These are phyloP conservation scores for Heritiera littoralis DNA, from an alignment of 345 rosid genomes.

Conservation along the genomic window DNA sequence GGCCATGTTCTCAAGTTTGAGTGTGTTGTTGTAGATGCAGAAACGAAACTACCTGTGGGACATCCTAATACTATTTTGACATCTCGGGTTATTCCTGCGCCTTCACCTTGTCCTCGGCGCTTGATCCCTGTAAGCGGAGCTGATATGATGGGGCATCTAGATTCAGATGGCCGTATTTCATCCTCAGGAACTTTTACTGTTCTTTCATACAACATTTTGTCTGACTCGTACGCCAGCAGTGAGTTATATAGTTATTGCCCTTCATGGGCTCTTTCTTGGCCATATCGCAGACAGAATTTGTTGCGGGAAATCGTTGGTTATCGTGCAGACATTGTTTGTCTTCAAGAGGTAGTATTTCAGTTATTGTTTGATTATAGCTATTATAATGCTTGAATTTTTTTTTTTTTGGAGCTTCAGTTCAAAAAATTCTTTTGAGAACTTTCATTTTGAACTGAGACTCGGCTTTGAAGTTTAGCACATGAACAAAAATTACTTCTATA, in stretches of 20 bases:
- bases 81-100: conserved; percentile 98
- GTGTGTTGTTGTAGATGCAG: conserved; percentile 85
- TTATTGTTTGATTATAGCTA: conserved; percentile 7
- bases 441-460: not conserved
- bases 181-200: conserved; percentile 85
- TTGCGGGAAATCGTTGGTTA: conserved; percentile 89
- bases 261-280: conserved; percentile 98
- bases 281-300: conserved; percentile 90
- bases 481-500: not conserved
- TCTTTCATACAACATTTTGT: conserved; percentile 90
- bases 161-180: conserved; percentile 64
- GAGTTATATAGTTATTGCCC: conserved; percentile 92
- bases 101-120: conserved; percentile 87
- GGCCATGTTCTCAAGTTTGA: conserved; percentile 94
- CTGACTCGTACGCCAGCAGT: conserved; percentile 73
- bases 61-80: conserved; percentile 64
- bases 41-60: conserved; percentile 68
- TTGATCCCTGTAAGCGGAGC: conserved; percentile 71
- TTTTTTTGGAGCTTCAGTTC: not conserved
- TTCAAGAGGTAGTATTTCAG: conserved; percentile 71
- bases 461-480: not conserved
- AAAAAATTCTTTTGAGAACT: not conserved
- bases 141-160: conserved; percentile 63
- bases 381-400: not conserved
- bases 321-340: conserved; percentile 93